phyloP scores from a whole-genome alignment of 2,329 filamentous ascomycete genomes.

The Ustilaginoidea virens region DNA sequence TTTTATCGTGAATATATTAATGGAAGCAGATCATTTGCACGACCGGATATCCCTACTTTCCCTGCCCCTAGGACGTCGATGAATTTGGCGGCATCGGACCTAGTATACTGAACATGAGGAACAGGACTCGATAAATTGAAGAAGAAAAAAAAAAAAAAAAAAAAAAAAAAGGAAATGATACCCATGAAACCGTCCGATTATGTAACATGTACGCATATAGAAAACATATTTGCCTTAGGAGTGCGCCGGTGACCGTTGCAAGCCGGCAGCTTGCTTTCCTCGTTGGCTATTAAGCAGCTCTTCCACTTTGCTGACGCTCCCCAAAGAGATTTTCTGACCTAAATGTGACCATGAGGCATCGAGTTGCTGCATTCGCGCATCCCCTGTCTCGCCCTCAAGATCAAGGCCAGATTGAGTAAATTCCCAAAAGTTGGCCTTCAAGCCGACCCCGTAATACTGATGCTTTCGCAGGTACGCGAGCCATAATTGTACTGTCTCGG shows the following conservation, averaged over 20 bases:
- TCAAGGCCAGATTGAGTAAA: conserved; percentile 51
- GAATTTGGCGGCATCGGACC: no score
- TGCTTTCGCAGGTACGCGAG: conserved; percentile 84
- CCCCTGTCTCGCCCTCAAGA: conserved; percentile 11
- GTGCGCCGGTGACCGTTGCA: conserved; percentile 11
- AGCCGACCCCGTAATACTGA: conserved; percentile 88
- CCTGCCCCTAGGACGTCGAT: no score
- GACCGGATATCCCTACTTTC: no score
- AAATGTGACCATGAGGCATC: conserved; percentile 39
- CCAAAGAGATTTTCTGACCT: conserved; percentile 32
- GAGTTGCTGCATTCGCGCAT: conserved; percentile 17
- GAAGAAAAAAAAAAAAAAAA: no score
- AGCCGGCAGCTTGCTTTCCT: conserved; percentile 22
- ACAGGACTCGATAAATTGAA: no score
- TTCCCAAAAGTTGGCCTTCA: conserved; percentile 98
- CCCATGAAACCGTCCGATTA: no score
- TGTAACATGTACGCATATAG: background rate
- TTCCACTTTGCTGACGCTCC: conserved; percentile 38
- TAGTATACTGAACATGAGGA: no score
- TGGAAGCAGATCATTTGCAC: no score
- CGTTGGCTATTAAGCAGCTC: conserved; percentile 39
- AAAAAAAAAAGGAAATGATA: no score
- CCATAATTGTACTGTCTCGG: conserved; percentile 82
- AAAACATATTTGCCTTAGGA: no score
- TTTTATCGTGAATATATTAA: no score